A percentile compares a stretch with the other conserved stretches of the same genome.
phyloP scores from a whole-genome alignment of 2,329 filamentous ascomycete genomes.

The Fusarium palustre region DNA sequence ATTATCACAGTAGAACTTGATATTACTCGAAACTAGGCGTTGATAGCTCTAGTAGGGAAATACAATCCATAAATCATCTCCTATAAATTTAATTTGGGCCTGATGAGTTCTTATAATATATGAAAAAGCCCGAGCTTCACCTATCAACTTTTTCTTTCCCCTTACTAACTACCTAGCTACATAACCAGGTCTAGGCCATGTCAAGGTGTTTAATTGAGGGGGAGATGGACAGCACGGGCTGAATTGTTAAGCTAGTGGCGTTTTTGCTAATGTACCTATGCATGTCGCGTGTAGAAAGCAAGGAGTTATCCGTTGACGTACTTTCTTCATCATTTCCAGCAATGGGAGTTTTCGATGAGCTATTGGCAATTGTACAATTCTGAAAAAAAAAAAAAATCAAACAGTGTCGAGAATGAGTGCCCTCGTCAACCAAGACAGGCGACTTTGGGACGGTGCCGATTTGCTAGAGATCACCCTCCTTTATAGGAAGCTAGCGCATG shows the following conservation, averaged over 20 bases:
- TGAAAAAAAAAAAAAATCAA: slow-evolving; percentile 6
- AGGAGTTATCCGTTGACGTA: neutral
- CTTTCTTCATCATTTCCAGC: neutral
- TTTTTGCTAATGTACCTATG: neutral
- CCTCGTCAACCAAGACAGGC: slow-evolving; percentile 21
- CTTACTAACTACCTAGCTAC: too few species aligned
- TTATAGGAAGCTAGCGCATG: slow-evolving; percentile 22
- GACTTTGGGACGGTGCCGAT: slow-evolving; percentile 27
- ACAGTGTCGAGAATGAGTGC: slow-evolving; percentile 1
- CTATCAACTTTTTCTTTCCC: neutral
- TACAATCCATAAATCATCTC: neutral
- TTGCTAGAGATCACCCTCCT: slow-evolving; percentile 26
- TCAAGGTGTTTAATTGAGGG: slow-evolving; percentile 1
- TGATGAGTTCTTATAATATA: neutral
- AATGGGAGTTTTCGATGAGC: neutral
- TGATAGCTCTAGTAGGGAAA: neutral
- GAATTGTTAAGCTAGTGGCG: neutral
- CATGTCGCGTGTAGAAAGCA: slow-evolving; percentile 6
- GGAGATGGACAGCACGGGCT: neutral
- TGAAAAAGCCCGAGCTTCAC: slow-evolving; percentile 2
- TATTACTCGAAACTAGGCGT: neutral
- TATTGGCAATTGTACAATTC: neutral
- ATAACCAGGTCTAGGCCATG: neutral
- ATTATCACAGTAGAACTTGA: neutral
- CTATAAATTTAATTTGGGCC: slow-evolving; percentile 2